Evolutionary conservation across 208 protist genomes (phyloP), one percentile per base, ranked within the genome.

Genomic region (Leishmania guyanensis): DNA sequence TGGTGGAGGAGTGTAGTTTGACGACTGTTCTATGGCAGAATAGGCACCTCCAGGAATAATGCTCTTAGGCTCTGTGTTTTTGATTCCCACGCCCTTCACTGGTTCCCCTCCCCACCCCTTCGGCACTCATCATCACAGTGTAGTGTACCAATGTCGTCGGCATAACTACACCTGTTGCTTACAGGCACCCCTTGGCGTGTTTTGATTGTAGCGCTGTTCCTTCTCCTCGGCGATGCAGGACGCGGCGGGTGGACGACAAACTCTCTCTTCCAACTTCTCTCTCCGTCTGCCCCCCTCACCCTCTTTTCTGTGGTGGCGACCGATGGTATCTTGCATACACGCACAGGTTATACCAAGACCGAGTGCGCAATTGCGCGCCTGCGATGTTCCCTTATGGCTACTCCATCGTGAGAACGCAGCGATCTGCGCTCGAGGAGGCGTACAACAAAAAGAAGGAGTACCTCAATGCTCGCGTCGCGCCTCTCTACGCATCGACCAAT

Each of bases 401-500:
- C 72, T 64, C 77, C 78, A 81, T 84, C 14, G 81, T 74, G 79
- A 60, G 70, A 60, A 62, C 78, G 51, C 86, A 91, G 65, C 70
- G 81, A 64, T 43, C 79, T 17, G 60, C 82, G 3, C 56, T 96
- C 46, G 79, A 80, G 39, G 75, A 82, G 39, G 82, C 83, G 8
- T 94, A 86, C 74, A 88, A 86, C 58, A 86, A 75, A 20, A 94
- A 93, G 66, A 86, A 87, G 54, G 85, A 82, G 58, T 92, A 93
- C 80, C 75, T 96, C 33, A 78, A 78, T 20, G 51, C 78, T 2
- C 87, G 89, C 76, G 62, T 97, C 6, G 83, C 75, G 3, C 74
- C 88, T 17, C 80, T 97, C 56, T 89, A 89, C 77, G 85, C 87
- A 29, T 90, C 92, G 60, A 95, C 94, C 5, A 95, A 93, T 72